A percentile compares a stretch with the other conserved stretches of the same genome.
Conservation (phyloP, 2,329 filamentous ascomycete genomes). For the Penicillium sp. region DNA sequence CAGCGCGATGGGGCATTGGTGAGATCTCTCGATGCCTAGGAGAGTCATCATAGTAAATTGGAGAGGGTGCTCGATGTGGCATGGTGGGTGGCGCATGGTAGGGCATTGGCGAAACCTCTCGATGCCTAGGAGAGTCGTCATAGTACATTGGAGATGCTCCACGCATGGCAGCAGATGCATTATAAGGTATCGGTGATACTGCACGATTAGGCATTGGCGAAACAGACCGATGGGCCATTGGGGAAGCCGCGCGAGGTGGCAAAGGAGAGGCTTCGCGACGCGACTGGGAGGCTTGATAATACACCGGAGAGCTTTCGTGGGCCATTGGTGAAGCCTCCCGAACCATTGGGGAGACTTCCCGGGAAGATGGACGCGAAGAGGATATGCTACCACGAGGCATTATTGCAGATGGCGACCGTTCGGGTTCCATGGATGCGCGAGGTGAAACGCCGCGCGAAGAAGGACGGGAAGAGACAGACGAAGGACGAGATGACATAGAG, state of each 20-base stretch:
- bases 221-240: not conserved
- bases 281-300: not conserved
- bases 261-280: not conserved
- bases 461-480: slow-evolving; percentile 32
- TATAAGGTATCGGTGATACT: not conserved
- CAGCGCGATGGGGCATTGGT: not conserved
- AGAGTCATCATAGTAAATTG: not conserved
- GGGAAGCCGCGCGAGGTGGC: slow-evolving; percentile 1
- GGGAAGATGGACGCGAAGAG: slow-evolving; percentile 27
- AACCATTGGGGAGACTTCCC: slow-evolving; percentile 22
- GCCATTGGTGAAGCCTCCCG: slow-evolving; percentile 1
- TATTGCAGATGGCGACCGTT: slow-evolving; percentile 18
- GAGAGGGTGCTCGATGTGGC: not conserved
- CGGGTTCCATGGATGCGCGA: slow-evolving; percentile 22
- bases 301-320: slow-evolving; percentile 1
- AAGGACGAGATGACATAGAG: slow-evolving; percentile 33
- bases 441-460: slow-evolving; percentile 30
- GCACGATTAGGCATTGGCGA: not conserved
- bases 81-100: not conserved
- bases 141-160: not conserved
- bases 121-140: not conserved
- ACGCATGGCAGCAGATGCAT: not conserved
- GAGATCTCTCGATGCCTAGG: not conserved
- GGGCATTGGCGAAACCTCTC: not conserved
- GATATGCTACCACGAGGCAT: slow-evolving; percentile 17